These are phyloP conservation scores for Pontederia crassipes DNA, from an alignment of 176 grass and related monocot species.

Conservation along the genomic window DNA sequence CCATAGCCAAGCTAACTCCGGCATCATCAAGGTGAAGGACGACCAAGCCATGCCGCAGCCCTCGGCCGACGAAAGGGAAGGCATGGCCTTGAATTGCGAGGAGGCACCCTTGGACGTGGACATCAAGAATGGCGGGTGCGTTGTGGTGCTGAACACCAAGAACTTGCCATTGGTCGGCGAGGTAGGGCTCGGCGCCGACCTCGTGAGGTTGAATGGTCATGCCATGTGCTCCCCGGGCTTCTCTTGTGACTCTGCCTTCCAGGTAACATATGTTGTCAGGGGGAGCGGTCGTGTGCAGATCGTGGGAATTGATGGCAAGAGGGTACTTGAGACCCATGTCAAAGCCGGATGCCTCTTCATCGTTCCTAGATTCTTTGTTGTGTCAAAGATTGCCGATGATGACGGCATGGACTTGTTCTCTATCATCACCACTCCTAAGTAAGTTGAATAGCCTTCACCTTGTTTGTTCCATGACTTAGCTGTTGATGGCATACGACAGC, in stretches of 20 bases:
- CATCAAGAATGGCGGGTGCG: slow-evolving; percentile 49
- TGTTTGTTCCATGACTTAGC: no score
- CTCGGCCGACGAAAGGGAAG: slow-evolving; percentile 20
- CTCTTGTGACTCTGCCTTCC: slow-evolving; percentile 81
- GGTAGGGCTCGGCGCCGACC: no score
- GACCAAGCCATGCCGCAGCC: slow-evolving; percentile 37
- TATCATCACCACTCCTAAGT: slow-evolving; percentile 89
- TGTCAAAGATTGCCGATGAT: slow-evolving; percentile 76
- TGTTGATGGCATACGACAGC: no score
- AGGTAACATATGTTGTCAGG: slow-evolving; percentile 72
- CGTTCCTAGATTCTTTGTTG: slow-evolving; percentile 71
- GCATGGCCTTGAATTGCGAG: slow-evolving; percentile 21
- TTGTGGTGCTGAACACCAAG: slow-evolving; percentile 67
- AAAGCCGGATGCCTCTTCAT: slow-evolving; percentile 60
- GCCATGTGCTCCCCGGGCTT: slow-evolving; percentile 93
- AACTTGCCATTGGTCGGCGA: slow-evolving; percentile 33
- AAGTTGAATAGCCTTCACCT: background rate
- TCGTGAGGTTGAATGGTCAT: background rate
- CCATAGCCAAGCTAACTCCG: slow-evolving; percentile 23
- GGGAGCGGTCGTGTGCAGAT: slow-evolving; percentile 77
- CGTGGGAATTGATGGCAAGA: slow-evolving; percentile 29
- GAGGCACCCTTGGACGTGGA: no score
- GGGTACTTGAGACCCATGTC: slow-evolving; percentile 18
- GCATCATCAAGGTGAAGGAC: slow-evolving; percentile 17
- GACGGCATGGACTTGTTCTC: slow-evolving; percentile 87